These are phyloP conservation scores for Hyphopichia buzzinii DNA, from an alignment of 1,139 yeast genomes.

Conservation along the genomic window DNA sequence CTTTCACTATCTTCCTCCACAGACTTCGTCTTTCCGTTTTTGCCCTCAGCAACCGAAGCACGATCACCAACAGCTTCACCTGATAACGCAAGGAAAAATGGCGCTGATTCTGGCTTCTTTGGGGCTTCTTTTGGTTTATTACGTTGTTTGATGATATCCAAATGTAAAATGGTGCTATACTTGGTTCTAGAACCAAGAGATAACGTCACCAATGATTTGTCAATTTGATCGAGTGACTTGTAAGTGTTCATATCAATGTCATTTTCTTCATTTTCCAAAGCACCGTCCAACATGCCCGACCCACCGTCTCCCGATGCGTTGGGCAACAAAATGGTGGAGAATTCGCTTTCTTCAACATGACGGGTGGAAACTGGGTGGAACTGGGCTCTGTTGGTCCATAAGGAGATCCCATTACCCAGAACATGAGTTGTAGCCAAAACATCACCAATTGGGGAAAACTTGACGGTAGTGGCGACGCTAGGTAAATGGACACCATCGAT, in stretches of 20 bases:
- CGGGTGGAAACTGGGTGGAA: slow-evolving; percentile 73
- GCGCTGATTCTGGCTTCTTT: slow-evolving; percentile 80
- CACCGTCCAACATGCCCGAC: slow-evolving; percentile 74
- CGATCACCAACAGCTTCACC: slow-evolving; percentile 71
- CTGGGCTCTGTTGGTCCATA: slow-evolving; percentile 93
- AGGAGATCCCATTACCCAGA: slow-evolving; percentile 79
- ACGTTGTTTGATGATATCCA: slow-evolving; percentile 81
- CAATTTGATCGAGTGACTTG: slow-evolving; percentile 65
- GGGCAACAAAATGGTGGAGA: slow-evolving; percentile 60
- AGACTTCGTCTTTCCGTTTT: slow-evolving; percentile 7
- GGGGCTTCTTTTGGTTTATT: slow-evolving; percentile 90
- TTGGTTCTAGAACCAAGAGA: slow-evolving; percentile 76
- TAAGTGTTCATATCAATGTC: slow-evolving; percentile 34
- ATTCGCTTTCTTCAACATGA: slow-evolving; percentile 72
- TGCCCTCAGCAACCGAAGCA: slow-evolving; percentile 59
- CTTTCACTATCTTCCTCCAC: slow-evolving; percentile 15
- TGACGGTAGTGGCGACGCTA: slow-evolving; percentile 74
- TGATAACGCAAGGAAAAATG: slow-evolving; percentile 69
- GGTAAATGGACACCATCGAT: slow-evolving; percentile 86
- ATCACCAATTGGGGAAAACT: slow-evolving; percentile 87
- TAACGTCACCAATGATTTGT: slow-evolving; percentile 63
- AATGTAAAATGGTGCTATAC: slow-evolving; percentile 71
- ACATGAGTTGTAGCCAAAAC: slow-evolving; percentile 93
- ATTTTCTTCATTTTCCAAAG: slow-evolving; percentile 38
- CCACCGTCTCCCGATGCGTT: slow-evolving; percentile 86